phyloP scores from a whole-genome alignment of 257 asterid genomes.

The Hygrophila difformis region DNA sequence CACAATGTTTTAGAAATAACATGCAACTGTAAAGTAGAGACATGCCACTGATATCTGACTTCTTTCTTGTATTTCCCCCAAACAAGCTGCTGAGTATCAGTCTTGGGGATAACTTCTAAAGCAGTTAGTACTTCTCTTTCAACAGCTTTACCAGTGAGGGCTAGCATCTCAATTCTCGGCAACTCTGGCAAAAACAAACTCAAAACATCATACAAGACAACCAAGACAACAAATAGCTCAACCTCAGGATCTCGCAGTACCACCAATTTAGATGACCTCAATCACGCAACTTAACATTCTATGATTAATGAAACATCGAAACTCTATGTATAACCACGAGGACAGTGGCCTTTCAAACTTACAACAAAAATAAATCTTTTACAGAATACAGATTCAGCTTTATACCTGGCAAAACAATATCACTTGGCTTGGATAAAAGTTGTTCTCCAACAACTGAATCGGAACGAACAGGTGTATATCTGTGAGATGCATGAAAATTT shows the following conservation, averaged over 20 bases:
- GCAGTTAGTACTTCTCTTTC: slow-evolving; percentile 84
- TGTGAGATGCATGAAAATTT: slow-evolving; percentile 31
- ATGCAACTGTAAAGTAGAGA: slow-evolving; percentile 19
- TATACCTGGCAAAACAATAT: slow-evolving; percentile 78
- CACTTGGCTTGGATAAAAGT: slow-evolving; percentile 65
- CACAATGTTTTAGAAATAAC: slow-evolving; percentile 8
- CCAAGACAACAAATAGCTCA: slow-evolving; percentile 2
- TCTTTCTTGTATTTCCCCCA: slow-evolving; percentile 94
- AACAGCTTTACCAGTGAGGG: slow-evolving; percentile 84
- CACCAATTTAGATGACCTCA: too few relatives aligned
- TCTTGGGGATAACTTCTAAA: slow-evolving; percentile 67
- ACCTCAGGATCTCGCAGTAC: too few relatives aligned
- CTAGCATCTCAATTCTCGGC: slow-evolving; percentile 79
- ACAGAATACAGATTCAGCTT: slow-evolving; percentile 16
- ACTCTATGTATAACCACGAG: too few relatives aligned
- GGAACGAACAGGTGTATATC: slow-evolving; percentile 84
- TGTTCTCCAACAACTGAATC: slow-evolving; percentile 84
- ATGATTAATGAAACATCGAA: too few relatives aligned
- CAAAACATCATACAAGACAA: too few relatives aligned
- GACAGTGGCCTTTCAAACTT: neutral
- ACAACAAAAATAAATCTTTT: slow-evolving; percentile 5
- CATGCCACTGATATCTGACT: slow-evolving; percentile 79
- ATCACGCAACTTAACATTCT: too few relatives aligned
- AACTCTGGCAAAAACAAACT: slow-evolving; percentile 78
- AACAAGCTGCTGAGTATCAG: slow-evolving; percentile 60